Evolutionary conservation across 306 rosid species (phyloP).

Genomic region (Vicia sativa): DNA sequence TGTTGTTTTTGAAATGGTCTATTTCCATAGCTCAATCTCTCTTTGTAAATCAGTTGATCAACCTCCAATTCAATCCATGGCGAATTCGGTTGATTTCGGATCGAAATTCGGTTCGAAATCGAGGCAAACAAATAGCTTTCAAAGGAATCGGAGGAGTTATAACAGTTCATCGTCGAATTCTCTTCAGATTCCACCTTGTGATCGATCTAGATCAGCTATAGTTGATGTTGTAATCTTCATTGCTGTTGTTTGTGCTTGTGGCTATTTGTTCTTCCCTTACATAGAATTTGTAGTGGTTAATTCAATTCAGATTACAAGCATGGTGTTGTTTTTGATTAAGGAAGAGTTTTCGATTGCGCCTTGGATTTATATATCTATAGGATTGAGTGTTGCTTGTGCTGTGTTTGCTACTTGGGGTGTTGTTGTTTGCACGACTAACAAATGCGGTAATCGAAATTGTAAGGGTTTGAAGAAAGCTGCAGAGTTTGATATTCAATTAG

Average conservation of each 20-base stretch:
- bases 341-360: constrained; percentile 80
- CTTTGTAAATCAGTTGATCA: constrained; percentile 94
- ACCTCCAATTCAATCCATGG: constrained; percentile 48
- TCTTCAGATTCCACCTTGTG: constrained; percentile 60
- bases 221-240: constrained; percentile 72
- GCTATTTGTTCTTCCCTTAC: constrained; percentile 73
- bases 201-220: constrained; percentile 76
- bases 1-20: constrained; percentile 78
- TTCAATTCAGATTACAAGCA: constrained; percentile 38
- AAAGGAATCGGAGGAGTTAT: constrained; percentile 50
- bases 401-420: constrained; percentile 77
- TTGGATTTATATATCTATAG: constrained; percentile 66
- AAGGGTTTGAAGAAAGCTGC: constrained; percentile 81
- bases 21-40: constrained; percentile 86
- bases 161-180: constrained; percentile 50
- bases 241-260: constrained; percentile 67
- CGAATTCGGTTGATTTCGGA: constrained; percentile 56
- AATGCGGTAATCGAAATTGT: constrained; percentile 84
- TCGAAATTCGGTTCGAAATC: constrained; percentile 45
- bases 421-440: constrained; percentile 60
- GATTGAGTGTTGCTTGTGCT: constrained; percentile 59
- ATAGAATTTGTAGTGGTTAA: constrained; percentile 47
- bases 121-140: constrained; percentile 41
- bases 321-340: constrained; percentile 49
- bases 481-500: constrained; percentile 90